Conservation (phyloP, 495 filamentous ascomycete species). For the Apodospora peruviana region DNA sequence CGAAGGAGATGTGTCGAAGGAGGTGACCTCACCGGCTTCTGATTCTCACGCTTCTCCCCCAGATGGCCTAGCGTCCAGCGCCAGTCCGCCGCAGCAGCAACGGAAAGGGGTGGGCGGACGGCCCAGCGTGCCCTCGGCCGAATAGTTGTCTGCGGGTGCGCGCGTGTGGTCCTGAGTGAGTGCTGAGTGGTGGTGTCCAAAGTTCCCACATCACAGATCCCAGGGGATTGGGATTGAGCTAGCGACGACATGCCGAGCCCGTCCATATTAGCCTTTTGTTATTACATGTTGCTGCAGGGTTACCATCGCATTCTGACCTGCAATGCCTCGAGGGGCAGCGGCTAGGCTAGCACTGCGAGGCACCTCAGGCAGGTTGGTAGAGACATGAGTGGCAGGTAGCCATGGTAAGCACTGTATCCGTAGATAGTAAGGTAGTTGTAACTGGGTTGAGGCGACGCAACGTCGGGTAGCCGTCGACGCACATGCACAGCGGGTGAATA, state of each 20-base stretch:
- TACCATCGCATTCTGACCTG: neutral
- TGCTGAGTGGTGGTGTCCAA: neutral
- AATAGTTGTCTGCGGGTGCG: no score
- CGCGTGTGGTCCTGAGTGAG: neutral
- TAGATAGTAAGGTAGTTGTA: no score
- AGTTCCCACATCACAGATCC: conserved; percentile 22
- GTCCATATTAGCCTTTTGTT: conserved; percentile 22
- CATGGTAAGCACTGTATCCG: no score
- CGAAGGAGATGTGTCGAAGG: neutral
- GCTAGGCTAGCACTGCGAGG: no score
- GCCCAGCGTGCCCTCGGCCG: no score
- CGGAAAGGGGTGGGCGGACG: neutral
- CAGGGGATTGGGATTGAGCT: conserved; percentile 33
- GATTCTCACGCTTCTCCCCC: no score
- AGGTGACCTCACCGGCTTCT: neutral
- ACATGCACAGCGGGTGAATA: no score
- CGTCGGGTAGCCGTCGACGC: no score
- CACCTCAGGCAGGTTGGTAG: no score
- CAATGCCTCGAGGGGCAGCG: neutral
- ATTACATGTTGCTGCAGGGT: conserved; percentile 19
- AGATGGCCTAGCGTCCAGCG: no score
- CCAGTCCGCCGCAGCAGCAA: neutral
- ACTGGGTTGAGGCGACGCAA: no score
- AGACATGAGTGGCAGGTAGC: no score
- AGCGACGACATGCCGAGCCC: conserved; percentile 29